Percentiles rank a stretch among this genome's conserved stretches.
Conservation (phyloP, 2,329 filamentous ascomycete species). For the Cladosporium sp. region DNA sequence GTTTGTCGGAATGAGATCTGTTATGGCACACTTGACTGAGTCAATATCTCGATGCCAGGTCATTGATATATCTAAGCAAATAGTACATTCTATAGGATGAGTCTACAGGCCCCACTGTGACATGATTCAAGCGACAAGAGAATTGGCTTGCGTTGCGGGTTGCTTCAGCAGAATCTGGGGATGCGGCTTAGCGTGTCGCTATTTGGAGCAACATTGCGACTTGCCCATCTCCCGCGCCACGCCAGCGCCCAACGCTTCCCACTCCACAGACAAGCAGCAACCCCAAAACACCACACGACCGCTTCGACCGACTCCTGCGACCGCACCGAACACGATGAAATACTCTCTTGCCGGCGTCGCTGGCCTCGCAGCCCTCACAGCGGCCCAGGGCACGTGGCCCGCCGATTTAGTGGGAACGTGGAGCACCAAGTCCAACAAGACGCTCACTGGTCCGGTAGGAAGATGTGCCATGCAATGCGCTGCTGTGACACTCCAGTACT, state of each 20-base stretch:
- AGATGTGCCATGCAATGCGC: conserved; percentile 13
- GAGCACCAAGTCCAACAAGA: conserved; percentile 66
- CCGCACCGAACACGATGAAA: conserved; percentile 21
- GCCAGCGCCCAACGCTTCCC: background rate
- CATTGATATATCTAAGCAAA: background rate
- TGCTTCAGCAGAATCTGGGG: background rate
- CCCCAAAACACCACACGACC: background rate
- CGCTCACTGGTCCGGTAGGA: conserved; percentile 64
- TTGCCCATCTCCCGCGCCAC: background rate
- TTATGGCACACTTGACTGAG: no score
- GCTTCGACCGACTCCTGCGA: background rate
- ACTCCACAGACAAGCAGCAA: background rate
- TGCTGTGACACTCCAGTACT: background rate
- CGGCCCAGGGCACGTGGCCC: conserved; percentile 21
- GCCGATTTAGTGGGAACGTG: conserved; percentile 62
- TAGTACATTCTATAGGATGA: background rate
- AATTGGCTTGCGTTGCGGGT: background rate
- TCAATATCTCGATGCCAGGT: background rate
- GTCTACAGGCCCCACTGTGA: background rate
- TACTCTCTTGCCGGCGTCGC: conserved; percentile 25
- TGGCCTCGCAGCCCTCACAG: conserved; percentile 19
- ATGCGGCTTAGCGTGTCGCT: background rate
- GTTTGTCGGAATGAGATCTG: background rate
- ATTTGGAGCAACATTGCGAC: background rate
- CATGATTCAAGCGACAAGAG: background rate